Conservation (phyloP, 2,329 filamentous ascomycete genomes). For the Fusarium gaditjirri region DNA sequence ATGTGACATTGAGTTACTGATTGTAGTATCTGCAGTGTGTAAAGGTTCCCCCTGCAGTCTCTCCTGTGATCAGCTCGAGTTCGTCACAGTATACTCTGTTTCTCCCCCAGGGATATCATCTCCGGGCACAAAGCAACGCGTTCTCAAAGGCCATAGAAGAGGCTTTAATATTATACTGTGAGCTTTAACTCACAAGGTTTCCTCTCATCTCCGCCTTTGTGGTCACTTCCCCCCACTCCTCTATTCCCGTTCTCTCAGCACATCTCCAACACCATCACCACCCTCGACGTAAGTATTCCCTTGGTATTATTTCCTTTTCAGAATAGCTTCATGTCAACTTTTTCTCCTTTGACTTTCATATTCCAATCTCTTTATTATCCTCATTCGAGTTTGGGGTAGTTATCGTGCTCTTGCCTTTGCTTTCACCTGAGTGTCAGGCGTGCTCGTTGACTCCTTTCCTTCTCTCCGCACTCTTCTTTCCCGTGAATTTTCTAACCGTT, state of each 20-base stretch:
- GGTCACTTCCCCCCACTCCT: background rate
- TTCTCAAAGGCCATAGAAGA: background rate
- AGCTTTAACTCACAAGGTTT: background rate
- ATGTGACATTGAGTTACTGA: background rate
- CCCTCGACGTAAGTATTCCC: background rate
- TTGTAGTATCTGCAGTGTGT: background rate
- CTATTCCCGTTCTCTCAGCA: background rate
- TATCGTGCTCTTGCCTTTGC: background rate
- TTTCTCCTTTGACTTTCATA: background rate
- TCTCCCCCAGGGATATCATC: background rate
- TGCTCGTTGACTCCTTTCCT: background rate
- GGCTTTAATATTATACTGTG: background rate
- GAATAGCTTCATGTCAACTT: background rate
- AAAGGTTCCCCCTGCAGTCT: background rate
- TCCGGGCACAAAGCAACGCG: background rate
- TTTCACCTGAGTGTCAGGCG: no score
- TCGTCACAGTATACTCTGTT: background rate
- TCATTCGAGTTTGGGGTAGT: background rate
- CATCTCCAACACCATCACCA: background rate
- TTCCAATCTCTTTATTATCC: background rate
- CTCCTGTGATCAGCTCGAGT: background rate
- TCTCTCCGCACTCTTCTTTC: background rate
- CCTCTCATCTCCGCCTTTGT: background rate
- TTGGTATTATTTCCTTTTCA: background rate
- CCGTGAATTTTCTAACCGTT: background rate